These are phyloP conservation scores for Globisporangium megalacanthum DNA, from an alignment of 352 stramenopile genomes.

Conservation along the genomic window DNA sequence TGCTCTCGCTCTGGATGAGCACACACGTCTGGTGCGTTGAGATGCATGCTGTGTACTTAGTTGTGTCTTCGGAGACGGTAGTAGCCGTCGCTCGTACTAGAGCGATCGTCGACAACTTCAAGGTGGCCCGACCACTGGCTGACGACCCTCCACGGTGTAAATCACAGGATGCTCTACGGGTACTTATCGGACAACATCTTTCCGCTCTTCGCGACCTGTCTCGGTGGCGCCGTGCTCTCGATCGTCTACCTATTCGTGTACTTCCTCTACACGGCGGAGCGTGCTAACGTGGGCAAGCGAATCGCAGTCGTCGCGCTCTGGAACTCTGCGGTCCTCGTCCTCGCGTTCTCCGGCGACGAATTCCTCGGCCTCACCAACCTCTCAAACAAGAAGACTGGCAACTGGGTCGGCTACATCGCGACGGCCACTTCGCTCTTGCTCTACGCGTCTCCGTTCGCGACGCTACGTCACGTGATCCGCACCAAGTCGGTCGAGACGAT, in stretches of 20 bases:
- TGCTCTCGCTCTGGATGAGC: slow-evolving; percentile 9
- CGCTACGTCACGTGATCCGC: slow-evolving; percentile 37
- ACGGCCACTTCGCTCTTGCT: slow-evolving; percentile 40
- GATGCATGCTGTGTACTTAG: too few species aligned
- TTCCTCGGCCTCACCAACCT: neutral
- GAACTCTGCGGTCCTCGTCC: neutral
- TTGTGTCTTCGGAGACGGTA: too few species aligned
- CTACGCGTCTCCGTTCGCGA: slow-evolving; percentile 55
- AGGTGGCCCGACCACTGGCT: too few species aligned
- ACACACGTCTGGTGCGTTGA: slow-evolving; percentile 7
- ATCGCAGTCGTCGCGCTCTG: neutral
- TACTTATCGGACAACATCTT: slow-evolving; percentile 6
- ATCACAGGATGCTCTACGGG: slow-evolving; percentile 9
- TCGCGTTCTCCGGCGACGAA: slow-evolving; percentile 1
- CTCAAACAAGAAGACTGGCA: slow-evolving; percentile 10
- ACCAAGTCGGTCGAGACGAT: slow-evolving; percentile 52
- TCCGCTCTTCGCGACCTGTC: slow-evolving; percentile 6
- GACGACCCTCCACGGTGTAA: too few species aligned
- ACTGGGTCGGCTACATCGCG: slow-evolving; percentile 29
- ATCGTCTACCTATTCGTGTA: slow-evolving; percentile 10
- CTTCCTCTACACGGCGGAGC: neutral
- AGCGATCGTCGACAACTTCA: too few species aligned
- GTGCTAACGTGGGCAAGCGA: slow-evolving; percentile 1
- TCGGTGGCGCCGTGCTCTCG: neutral
- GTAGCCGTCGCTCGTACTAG: neutral